Percentiles rank a stretch among this genome's conserved stretches.
These are phyloP conservation scores for Thalassiosira exigua DNA, from an alignment of 352 stramenopile species.

Conservation along the genomic window DNA sequence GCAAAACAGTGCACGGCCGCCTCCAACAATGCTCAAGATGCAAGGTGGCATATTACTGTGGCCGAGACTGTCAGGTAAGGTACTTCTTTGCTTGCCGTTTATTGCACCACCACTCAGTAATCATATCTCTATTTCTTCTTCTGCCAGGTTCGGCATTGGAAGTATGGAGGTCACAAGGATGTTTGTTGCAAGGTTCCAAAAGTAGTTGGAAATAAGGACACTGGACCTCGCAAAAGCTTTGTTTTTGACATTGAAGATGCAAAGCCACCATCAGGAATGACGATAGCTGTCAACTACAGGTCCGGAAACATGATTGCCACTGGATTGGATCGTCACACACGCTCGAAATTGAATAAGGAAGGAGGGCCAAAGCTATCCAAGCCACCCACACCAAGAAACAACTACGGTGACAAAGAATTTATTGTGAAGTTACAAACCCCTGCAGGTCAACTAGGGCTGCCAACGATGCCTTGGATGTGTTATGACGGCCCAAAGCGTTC, in stretches of 20 bases:
- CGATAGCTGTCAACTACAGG: background rate
- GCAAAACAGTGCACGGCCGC: background rate
- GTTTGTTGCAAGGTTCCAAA: slow-evolving; percentile 7
- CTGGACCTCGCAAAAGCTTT: background rate
- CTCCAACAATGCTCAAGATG: slow-evolving; percentile 1
- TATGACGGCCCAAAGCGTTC: slow-evolving; percentile 25
- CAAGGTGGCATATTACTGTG: slow-evolving; percentile 27
- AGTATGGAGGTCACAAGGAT: slow-evolving; percentile 15
- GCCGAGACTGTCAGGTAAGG: background rate
- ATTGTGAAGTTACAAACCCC: slow-evolving; percentile 27
- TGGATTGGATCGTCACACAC: background rate
- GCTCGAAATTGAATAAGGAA: background rate
- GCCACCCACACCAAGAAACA: slow-evolving; percentile 11
- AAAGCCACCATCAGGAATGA: background rate
- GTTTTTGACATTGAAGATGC: background rate
- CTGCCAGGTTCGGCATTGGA: slow-evolving; percentile 12
- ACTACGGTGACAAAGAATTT: slow-evolving; percentile 28
- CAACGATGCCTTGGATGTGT: slow-evolving; percentile 10
- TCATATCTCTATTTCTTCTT: too few relatives aligned
- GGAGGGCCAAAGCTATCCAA: slow-evolving; percentile 3
- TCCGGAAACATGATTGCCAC: background rate
- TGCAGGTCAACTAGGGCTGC: background rate
- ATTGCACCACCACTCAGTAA: too few relatives aligned
- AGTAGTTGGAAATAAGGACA: background rate
- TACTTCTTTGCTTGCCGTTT: too few relatives aligned